These are phyloP conservation scores for Arthrinium phaeospermum DNA, from an alignment of 2,329 filamentous ascomycete species.

Conservation along the genomic window DNA sequence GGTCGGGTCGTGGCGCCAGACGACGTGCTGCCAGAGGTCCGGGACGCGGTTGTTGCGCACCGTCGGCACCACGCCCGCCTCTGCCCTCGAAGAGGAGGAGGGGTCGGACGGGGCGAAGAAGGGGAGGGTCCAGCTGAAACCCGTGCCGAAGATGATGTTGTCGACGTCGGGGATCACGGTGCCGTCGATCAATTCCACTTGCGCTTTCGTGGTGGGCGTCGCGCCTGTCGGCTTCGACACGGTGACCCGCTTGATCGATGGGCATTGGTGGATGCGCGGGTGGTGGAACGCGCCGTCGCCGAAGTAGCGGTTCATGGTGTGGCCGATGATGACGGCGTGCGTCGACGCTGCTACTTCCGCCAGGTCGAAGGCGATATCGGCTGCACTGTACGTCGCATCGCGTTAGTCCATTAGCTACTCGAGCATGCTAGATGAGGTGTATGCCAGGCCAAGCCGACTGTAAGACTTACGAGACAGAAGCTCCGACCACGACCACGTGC, in stretches of 20 bases:
- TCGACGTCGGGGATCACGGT: conserved; percentile 59
- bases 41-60: conserved; percentile 61
- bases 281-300: conserved; percentile 35
- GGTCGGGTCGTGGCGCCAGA: conserved; percentile 59
- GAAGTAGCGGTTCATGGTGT: conserved; percentile 36
- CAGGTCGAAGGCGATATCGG: conserved; percentile 52
- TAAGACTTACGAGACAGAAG: conserved; percentile 57
- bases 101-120: conserved; percentile 49
- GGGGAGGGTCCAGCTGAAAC: conserved; percentile 68
- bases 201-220: conserved; percentile 24
- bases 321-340: conserved; percentile 34
- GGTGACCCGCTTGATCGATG: conserved; percentile 54
- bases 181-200: conserved; percentile 64
- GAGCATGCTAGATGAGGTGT: too few species aligned
- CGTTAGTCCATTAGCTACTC: neutral
- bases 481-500: conserved; percentile 67
- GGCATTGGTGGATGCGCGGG: conserved; percentile 30
- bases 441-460: too few species aligned
- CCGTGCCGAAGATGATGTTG: conserved; percentile 69
- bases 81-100: neutral
- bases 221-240: conserved; percentile 26
- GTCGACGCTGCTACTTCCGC: conserved; percentile 30
- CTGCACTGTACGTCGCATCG: conserved; percentile 40
- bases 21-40: conserved; percentile 62
- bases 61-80: conserved; percentile 40